These are phyloP conservation scores for Rhizomucor miehei DNA, from an alignment of 371 early-diverging fungal genomes.

Conservation along the genomic window DNA sequence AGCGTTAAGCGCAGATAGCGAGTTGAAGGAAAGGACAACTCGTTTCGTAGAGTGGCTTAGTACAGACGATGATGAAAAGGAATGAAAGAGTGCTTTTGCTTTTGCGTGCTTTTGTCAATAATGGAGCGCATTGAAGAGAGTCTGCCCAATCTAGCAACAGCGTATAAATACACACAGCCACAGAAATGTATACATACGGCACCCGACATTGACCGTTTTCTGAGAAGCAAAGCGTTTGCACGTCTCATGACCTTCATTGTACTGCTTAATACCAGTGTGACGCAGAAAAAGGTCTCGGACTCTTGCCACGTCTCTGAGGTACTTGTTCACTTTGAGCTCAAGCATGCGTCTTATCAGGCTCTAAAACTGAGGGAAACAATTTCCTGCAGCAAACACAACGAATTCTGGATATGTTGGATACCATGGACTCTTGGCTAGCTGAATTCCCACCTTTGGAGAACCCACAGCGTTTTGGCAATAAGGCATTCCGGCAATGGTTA, in stretches of 20 bases:
- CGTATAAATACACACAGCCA: constrained; percentile 25
- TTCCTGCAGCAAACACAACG: constrained; percentile 45
- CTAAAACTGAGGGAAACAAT: not conserved
- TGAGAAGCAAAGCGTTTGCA: constrained; percentile 60
- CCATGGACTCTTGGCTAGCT: constrained; percentile 69
- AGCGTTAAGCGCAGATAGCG: constrained; percentile 39
- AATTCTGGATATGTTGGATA: constrained; percentile 61
- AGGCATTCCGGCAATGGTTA: constrained; percentile 70
- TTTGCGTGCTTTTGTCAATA: too few species aligned
- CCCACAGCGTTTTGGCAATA: constrained; percentile 79
- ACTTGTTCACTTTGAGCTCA: too few species aligned
- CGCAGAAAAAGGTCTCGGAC: constrained; percentile 57
- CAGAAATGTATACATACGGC: constrained; percentile 55
- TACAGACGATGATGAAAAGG: constrained; percentile 68
- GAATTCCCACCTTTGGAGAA: constrained; percentile 72
- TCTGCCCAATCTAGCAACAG: too few species aligned
- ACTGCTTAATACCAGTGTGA: constrained; percentile 66
- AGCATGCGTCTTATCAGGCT: too few species aligned
- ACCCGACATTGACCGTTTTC: constrained; percentile 54
- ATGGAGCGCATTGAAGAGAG: too few species aligned
- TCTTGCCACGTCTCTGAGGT: constrained; percentile 45
- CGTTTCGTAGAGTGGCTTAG: constrained; percentile 71
- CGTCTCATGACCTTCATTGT: constrained; percentile 73
- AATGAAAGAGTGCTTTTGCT: not conserved
- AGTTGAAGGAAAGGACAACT: constrained; percentile 56